Evolutionary conservation across 352 stramenopile species (phyloP).

Genomic region (Phytophthora podocarpi): DNA sequence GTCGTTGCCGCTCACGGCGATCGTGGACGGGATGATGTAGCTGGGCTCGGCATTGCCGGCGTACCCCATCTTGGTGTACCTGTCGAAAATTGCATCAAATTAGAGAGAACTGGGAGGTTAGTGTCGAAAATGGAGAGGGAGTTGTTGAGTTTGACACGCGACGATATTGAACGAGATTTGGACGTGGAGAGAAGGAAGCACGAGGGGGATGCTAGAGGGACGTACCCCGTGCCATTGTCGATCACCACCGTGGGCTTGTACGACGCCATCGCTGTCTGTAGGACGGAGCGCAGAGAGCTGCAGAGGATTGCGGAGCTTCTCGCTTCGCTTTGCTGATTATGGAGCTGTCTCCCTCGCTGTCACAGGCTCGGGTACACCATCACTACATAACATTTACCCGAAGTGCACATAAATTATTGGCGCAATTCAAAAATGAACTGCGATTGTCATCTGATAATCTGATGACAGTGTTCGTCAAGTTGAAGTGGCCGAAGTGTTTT

Average conservation of each 20-base stretch:
- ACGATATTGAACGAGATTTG: background rate
- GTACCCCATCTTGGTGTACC: slow-evolving; percentile 97
- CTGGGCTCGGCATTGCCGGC: slow-evolving; percentile 93
- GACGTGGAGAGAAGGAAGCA: background rate
- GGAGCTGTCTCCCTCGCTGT: slow-evolving; percentile 27
- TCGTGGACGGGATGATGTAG: slow-evolving; percentile 96
- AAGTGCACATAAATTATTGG: background rate
- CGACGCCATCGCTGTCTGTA: slow-evolving; percentile 52
- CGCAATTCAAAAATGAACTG: slow-evolving; percentile 4
- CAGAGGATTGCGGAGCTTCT: slow-evolving; percentile 16
- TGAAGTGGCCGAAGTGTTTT: too few relatives aligned
- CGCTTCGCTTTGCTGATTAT: slow-evolving; percentile 40
- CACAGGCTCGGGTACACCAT: too few relatives aligned
- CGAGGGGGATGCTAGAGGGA: background rate
- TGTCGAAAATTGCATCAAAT: too few relatives aligned
- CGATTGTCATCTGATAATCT: too few relatives aligned
- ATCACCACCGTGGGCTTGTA: slow-evolving; percentile 95
- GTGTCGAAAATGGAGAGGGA: background rate
- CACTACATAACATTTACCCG: background rate
- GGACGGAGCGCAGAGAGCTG: slow-evolving; percentile 2
- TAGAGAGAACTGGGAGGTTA: background rate
- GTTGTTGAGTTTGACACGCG: slow-evolving; percentile 1
- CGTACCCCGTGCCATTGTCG: slow-evolving; percentile 95
- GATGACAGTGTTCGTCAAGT: too few relatives aligned
- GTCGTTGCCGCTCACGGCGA: slow-evolving; percentile 77